Evolutionary conservation across 345 rosid genomes (phyloP).

Genomic region (Aegle marmelos): DNA sequence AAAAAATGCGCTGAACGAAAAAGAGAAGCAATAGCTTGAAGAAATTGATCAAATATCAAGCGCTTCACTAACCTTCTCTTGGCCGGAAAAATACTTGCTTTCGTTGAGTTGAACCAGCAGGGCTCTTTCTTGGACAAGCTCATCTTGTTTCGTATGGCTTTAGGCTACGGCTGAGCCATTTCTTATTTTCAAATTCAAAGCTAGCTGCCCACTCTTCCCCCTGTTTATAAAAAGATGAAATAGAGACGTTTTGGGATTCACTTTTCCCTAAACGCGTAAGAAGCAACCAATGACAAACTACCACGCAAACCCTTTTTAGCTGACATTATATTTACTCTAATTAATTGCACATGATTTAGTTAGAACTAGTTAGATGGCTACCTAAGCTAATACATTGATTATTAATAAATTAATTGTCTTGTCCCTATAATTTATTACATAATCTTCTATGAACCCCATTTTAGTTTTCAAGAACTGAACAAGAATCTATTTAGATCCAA

Average conservation of each 20-base stretch:
- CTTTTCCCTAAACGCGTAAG: too few relatives aligned
- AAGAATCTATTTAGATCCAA: background rate
- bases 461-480: background rate
- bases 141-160: background rate
- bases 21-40: background rate
- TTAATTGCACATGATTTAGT: background rate
- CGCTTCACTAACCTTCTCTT: constrained; percentile 18
- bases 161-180: background rate
- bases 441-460: background rate
- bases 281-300: too few relatives aligned
- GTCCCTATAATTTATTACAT: background rate
- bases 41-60: background rate
- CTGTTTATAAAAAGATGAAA: too few relatives aligned
- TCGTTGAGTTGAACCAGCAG: background rate
- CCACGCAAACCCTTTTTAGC: too few relatives aligned
- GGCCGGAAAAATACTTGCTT: constrained; percentile 14
- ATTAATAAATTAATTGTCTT: background rate
- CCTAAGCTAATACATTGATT: background rate
- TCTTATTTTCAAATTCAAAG: background rate
- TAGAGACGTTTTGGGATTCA: too few relatives aligned
- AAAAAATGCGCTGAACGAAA: background rate
- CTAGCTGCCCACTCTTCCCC: constrained; percentile 5
- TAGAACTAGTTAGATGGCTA: background rate
- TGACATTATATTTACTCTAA: too few relatives aligned
- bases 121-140: background rate